These are phyloP conservation scores for Cryptococcus depauperatus DNA, from an alignment of 1,284 basidiomycete species.

Conservation along the genomic window DNA sequence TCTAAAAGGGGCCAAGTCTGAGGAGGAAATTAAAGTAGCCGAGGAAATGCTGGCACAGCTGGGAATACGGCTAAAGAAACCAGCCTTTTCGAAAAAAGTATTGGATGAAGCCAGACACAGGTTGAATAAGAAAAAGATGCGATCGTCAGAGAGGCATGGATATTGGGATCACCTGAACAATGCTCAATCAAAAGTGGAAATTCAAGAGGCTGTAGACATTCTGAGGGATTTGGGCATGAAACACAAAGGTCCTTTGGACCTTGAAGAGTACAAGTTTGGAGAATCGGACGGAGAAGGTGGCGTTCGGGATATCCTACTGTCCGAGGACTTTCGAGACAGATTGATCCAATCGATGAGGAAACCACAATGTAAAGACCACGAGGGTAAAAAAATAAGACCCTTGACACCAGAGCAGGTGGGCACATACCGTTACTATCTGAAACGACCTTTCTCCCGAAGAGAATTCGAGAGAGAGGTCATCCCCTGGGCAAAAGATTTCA, in stretches of 20 bases:
- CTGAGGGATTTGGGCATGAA: too few relatives aligned
- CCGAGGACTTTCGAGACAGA: not conserved
- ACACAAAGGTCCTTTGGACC: too few relatives aligned
- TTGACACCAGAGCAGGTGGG: not conserved
- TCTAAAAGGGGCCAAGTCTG: constrained; percentile 5
- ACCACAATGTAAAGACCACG: not conserved
- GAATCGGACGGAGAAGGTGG: constrained; percentile 7
- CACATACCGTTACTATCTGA: constrained; percentile 3
- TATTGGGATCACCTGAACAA: too few relatives aligned
- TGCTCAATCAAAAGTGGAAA: not conserved
- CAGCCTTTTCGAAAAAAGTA: constrained; percentile 3
- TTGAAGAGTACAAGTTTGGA: not conserved
- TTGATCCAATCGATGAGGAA: constrained; percentile 1
- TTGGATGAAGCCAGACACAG: not conserved
- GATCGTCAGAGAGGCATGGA: not conserved
- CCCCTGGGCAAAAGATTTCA: constrained; percentile 5
- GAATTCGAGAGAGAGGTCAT: constrained; percentile 9
- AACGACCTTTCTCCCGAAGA: constrained; percentile 2
- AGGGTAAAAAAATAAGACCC: not conserved
- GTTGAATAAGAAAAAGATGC: not conserved
- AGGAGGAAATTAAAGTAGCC: constrained; percentile 2
- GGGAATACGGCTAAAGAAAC: constrained; percentile 4
- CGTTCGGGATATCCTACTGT: constrained; percentile 8
- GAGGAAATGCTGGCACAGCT: not conserved
- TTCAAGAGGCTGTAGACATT: too few relatives aligned